Base-by-base conservation (phyloP, 2,329 filamentous ascomycete genomes). In the Penicillium sp. region DNA sequence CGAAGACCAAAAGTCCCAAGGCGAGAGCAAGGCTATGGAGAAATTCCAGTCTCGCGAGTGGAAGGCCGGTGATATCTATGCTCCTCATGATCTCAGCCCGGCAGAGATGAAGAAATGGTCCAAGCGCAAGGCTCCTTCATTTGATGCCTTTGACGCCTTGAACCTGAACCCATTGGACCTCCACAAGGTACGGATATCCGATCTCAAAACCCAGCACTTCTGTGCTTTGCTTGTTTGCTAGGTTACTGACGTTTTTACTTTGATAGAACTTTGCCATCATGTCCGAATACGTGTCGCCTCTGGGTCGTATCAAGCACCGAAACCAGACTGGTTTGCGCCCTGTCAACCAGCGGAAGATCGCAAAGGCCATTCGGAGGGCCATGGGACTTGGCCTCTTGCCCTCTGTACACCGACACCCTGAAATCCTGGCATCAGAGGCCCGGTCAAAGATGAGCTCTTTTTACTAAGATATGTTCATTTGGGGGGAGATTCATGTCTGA, bases 321-420 rank as follows among this genome's bases (percentile, higher is more conserved):
- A 82, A 75, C 6, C 80, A 87, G 24, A 98, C 93, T 0, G 91
- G 91, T 14, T 80, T 99, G 59, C 84, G 91, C 56, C 90, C 90
- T 3, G 89, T 90, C 63, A 98, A 98, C 80, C 95, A 99, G 80
- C 84, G 95, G 65, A 92, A 89, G 78, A 86, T 99, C 71, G 90
- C 93, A 60, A 97, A 96, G 81, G 93, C 96, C 52, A 90, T 99
- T 68, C 83, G 95, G 63, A 85, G 95, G 66, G 89, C 90, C 21
- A 88, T 98, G 68, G 95, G 93, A 1, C 83, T 97, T 70, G 95
- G 95, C 16, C 80, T 98, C 59, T 92, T 98, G 83, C 95, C 95
- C 24, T 96, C 88, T 73, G 89, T 96, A 54, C 90, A 99, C 79
- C 81, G 82, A 63, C 95, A 99, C 77, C 95, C 95, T 3, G 90